A percentile compares a stretch with the other conserved stretches of the same genome.
Conservation (phyloP, 1,284 basidiomycete genomes). For the Sphaerobolus stellatus region DNA sequence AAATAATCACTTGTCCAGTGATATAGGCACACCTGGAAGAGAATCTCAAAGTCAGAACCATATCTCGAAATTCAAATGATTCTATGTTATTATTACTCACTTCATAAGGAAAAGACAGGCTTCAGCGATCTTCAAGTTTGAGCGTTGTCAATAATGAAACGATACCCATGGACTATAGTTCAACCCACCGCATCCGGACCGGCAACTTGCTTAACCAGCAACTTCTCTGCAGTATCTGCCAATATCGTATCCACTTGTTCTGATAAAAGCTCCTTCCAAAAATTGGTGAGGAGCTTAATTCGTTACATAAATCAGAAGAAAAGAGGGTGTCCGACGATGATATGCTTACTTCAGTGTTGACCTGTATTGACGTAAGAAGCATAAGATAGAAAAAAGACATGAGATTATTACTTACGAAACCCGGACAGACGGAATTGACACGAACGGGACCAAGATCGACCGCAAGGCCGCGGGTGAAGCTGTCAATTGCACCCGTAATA, state of each 20-base stretch:
- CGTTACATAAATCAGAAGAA: background rate
- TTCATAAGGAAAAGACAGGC: conserved; percentile 24
- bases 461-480: conserved; percentile 19
- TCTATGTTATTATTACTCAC: conserved; percentile 9
- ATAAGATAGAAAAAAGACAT: background rate
- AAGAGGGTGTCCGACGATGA: background rate
- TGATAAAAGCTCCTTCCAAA: conserved; percentile 16
- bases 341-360: conserved; percentile 11
- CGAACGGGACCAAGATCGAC: conserved; percentile 22
- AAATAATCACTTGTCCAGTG: conserved; percentile 20
- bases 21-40: conserved; percentile 17
- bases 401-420: conserved; percentile 13
- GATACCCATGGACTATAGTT: too few relatives aligned
- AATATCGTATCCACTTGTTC: conserved; percentile 15
- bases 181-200: conserved; percentile 16
- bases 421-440: conserved; percentile 20
- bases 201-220: conserved; percentile 18
- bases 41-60: too few relatives aligned
- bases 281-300: conserved; percentile 5
- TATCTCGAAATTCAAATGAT: background rate
- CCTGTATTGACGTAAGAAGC: background rate
- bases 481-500: conserved; percentile 18
- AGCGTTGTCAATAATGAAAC: background rate
- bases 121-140: conserved; percentile 20
- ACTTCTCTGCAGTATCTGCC: conserved; percentile 6